These are phyloP conservation scores for Lepidium sativum DNA, from an alignment of 345 rosid species.

Conservation along the genomic window DNA sequence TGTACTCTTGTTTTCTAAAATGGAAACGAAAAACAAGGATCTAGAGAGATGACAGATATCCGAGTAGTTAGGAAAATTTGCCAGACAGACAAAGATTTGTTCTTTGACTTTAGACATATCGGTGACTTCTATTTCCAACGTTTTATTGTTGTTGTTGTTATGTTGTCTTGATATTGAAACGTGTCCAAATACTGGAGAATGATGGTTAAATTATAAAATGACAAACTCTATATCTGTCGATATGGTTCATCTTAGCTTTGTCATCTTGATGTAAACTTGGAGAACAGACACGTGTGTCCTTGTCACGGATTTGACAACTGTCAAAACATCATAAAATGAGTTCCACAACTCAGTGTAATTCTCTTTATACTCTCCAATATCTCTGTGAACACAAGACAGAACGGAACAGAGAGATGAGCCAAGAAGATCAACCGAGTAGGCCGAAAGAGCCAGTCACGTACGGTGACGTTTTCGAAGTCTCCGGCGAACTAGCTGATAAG, in stretches of 20 bases:
- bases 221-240: not conserved
- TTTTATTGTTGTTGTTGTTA: not conserved
- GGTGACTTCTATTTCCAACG: constrained; percentile 12
- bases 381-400: not conserved
- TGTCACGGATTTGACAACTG: not conserved
- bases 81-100: constrained; percentile 1
- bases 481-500: constrained; percentile 44
- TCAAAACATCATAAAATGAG: not conserved
- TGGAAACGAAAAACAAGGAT: constrained; percentile 9
- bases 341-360: not conserved
- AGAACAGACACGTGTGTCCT: constrained; percentile 14
- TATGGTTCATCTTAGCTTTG: not conserved
- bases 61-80: constrained; percentile 9
- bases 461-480: constrained; percentile 49
- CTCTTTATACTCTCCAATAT: not conserved
- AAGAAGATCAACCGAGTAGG: constrained; percentile 51
- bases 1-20: not conserved
- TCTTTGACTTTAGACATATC: constrained; percentile 5
- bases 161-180: not conserved
- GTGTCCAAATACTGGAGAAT: not conserved
- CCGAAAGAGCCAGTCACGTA: constrained; percentile 45
- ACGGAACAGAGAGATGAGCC: constrained; percentile 40
- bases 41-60: not conserved
- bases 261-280: not conserved
- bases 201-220: not conserved